Base-by-base conservation (phyloP, 305 asterid species). In the Fraxinus albicans region DNA sequence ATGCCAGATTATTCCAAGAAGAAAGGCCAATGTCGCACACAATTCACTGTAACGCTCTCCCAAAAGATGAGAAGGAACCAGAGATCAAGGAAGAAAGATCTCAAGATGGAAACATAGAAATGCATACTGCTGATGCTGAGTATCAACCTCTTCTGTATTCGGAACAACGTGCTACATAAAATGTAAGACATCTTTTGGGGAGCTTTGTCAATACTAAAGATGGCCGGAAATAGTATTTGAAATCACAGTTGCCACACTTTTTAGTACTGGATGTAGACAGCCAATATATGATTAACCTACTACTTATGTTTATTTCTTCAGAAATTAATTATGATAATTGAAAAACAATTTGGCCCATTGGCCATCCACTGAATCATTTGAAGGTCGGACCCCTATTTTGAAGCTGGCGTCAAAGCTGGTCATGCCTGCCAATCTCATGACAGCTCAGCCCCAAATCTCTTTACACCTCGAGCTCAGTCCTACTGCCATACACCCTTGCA, bases 11-110 rank as follows among this genome's bases (percentile, higher is more conserved):
- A 82, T 96, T 94, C 86, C 91, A 91, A 60, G 99, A 91, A 86
- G 98, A 94, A 86, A 91, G 95, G 47, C 97, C 97, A 19, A 89
- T 87, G 36, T 94, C 97, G 78, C 96, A 96, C 84, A 94, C 91
- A 21, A 89, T 96, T 77, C 91, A 96, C 89, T 96, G 99, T 87
- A 94, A 94, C 83, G 88, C 84, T 72, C 96, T 94, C 44, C 90
- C 91, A 2, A 93, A 91, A 84, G 96, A 87, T 34, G 83, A 81
- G 84, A 81, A 9, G 9, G 74, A 73, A 31, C 76, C 85, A 23
- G 90, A 86, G 83, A 23, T 9, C 31, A 63, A 63, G 73, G 83
- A 88, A 2, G 86, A 86, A 74, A 81, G 60, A 80, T 84, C 85
- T 78, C 89, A 72, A 55, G 91, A 82, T 76, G 89, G 89, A 72